Base-by-base conservation (phyloP, 345 rosid genomes). In the Hibiscus syriacus region DNA sequence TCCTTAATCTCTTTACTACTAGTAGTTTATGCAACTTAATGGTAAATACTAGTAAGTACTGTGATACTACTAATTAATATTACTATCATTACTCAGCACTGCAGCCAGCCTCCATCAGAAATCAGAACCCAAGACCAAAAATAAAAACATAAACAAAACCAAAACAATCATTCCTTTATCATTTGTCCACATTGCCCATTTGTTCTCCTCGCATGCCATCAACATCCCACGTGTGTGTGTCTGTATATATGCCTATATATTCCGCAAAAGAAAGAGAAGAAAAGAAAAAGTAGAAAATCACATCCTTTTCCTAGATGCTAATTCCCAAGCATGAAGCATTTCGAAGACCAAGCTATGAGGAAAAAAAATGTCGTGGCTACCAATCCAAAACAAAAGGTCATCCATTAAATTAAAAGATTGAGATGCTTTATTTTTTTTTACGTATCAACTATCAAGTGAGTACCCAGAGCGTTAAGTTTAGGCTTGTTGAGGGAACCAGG, bases 401-500 rank as follows among this genome's bases (percentile, higher is more conserved):
- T 4, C 10, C 25, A 29, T n/a, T 16, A 30, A 30, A 30, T 17
- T 34, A 50, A 4, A 34, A 9, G 26, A 34, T 34, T 58, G 10
- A n/a, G 34, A 59, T 7, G 45, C 20, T 58, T 58, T 32, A 58
- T n/a, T n/a, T n/a, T n/a, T n/a, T n/a, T 32, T 34, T 19, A 41
- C 45, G 5, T 56, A 29, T 56, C 38, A 16, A 55, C 59, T 26
- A 36, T 20, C 26, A 27, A 48, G 30, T 16, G 4, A 32, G 17
- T 80, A 92, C 97, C 98, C 56, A 84, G 64, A 56, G 87, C 84
- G 64, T 83, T 78, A 64, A 76, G 62, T 53, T 61, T 82, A 55
- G 72, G 86, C 76, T 87, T 88, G 75, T 83, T 92, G 73, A 72
- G 66, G 19, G 97, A 88, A 26, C 98, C 97, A 60, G 83, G 97